Evolutionary conservation across 1,139 yeast genomes (phyloP).

Genomic region (Candida glucosophila): DNA sequence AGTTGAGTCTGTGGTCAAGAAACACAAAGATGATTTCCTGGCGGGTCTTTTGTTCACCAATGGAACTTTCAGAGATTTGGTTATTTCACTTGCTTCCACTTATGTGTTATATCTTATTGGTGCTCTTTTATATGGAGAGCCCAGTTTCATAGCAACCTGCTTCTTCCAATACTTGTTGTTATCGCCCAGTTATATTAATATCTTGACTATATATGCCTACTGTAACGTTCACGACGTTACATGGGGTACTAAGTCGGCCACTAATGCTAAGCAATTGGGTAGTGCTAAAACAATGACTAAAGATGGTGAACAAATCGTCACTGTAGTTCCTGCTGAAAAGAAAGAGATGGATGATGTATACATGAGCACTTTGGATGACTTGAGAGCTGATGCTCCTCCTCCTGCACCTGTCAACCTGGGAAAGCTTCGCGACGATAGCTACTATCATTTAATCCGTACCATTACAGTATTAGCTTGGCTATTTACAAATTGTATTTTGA

Average conservation of each 20-base stretch:
- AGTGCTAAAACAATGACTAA: constrained; percentile 49
- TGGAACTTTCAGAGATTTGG: constrained; percentile 69
- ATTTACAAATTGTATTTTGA: constrained; percentile 34
- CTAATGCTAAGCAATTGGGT: constrained; percentile 59
- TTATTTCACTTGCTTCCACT: constrained; percentile 81
- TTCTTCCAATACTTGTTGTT: constrained; percentile 62
- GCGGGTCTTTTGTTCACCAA: constrained; percentile 48
- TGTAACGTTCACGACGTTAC: constrained; percentile 82
- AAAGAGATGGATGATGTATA: constrained; percentile 58
- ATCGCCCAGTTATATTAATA: constrained; percentile 71
- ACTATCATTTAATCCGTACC: constrained; percentile 39
- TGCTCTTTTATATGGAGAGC: constrained; percentile 67
- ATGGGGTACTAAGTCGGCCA: constrained; percentile 82
- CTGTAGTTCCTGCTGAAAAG: constrained; percentile 56
- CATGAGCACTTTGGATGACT: constrained; percentile 37
- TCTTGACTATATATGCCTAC: constrained; percentile 73
- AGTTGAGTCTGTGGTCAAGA: constrained; percentile 29
- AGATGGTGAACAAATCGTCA: constrained; percentile 56
- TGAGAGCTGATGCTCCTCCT: constrained; percentile 24
- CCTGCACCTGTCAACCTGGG: constrained; percentile 11
- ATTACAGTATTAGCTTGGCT: constrained; percentile 40
- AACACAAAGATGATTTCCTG: constrained; percentile 35
- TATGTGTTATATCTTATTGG: constrained; percentile 74
- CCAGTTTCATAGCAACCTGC: constrained; percentile 71
- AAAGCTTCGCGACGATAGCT: constrained; percentile 28